Conservation (phyloP, 2,329 filamentous ascomycete species). For the Pleurostoma richardsiae region DNA sequence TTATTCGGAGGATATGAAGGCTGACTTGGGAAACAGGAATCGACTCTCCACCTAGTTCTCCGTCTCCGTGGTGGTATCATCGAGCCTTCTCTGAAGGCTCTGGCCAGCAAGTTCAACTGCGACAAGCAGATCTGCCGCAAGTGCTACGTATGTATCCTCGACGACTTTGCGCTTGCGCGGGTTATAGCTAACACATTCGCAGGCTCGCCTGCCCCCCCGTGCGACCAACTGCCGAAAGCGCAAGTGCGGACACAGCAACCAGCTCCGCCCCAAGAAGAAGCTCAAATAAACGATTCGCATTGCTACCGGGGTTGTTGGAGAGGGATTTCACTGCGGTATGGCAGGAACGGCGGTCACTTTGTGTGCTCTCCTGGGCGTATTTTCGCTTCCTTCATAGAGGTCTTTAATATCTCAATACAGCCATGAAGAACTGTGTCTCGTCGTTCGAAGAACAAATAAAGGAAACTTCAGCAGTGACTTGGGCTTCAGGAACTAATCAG, state of each 20-base stretch:
- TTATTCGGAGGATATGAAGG: constrained; percentile 1
- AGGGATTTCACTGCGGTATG: neutral
- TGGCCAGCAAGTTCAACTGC: constrained; percentile 99
- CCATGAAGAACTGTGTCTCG: neutral
- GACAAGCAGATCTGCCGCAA: constrained; percentile 99
- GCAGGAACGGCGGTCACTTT: neutral
- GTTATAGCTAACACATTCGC: constrained; percentile 13
- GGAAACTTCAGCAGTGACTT: too few relatives aligned
- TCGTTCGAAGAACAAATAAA: too few relatives aligned
- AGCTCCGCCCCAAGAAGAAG: constrained; percentile 99
- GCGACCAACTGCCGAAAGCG: constrained; percentile 99
- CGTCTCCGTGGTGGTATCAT: constrained; percentile 99
- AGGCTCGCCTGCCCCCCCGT: constrained; percentile 87
- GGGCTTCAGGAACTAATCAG: too few relatives aligned
- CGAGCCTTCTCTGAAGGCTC: constrained; percentile 96
- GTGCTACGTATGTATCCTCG: constrained; percentile 78
- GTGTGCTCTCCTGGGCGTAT: neutral
- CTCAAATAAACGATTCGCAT: constrained; percentile 69
- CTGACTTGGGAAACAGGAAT: constrained; percentile 59
- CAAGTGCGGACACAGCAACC: constrained; percentile 99
- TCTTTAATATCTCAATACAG: neutral
- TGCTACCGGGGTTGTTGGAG: constrained; percentile 25
- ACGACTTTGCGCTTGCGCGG: neutral
- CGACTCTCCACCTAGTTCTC: constrained; percentile 95
- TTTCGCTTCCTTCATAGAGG: neutral